Base-by-base conservation (phyloP, 1,284 basidiomycete genomes). In the Tylopilus sp. region DNA sequence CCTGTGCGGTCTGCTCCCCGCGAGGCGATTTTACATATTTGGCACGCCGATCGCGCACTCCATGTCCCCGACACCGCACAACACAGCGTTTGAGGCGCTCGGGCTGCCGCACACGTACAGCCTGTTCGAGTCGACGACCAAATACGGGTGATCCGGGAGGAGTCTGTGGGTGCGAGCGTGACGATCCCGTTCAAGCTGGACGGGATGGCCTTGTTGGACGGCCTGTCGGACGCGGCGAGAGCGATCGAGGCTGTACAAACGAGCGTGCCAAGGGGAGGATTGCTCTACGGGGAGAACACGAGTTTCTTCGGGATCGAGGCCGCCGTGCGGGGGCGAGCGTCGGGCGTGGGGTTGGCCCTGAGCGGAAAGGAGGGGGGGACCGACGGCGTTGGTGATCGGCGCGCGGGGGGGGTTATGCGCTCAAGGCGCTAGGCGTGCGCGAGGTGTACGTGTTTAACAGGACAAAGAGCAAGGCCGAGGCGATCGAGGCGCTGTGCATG, bases 181-280 rank as follows among this genome's bases (percentile, higher is more conserved):
- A 99, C 97, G 5, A 96, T 97, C 55, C 94, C 94, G 3, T 86
- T 87, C 74, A 97, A 97, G 71, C 73, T 95, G 36, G 86, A 92
- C 51, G 77, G 97, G 55, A 90, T 97, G 42, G 79, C 86, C 1
- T 73, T 89, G 12, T 77, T 97, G 31, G 84, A 92, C 58, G 71
- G 73, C 37, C 71, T 97, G 31, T 89, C 92, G 0, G 79, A 82
- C 3, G 84, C 92, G 36, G 95, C 91, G 0, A 74, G 82, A 58
- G 74, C 79, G 4, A 93, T 97, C 51, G 94, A 94, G 1, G 94
- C 94, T 0, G 91, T 97, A 57, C 97, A 97, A 70, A 97, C 94
- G 21, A 80, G 97, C 63, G 77, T 94, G 18, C 86, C 89, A 5
- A 45, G 37, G 21, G 42, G 61, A 57, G 71, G 74, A 3, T 68